Conservation (phyloP, 306 rosid species). For the Pterocarpus macrocarpus region DNA sequence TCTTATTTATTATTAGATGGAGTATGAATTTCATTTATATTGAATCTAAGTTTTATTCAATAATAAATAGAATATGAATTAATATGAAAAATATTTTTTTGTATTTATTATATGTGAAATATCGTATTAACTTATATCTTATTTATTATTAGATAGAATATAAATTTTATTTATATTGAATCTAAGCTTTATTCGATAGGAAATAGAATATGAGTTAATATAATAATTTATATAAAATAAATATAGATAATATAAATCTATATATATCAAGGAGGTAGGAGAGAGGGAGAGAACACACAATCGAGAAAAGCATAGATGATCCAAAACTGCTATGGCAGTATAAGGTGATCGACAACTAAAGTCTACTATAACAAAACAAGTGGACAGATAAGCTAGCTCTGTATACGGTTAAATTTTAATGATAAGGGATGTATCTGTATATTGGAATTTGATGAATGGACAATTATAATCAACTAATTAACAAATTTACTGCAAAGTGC, state of each 20-base stretch:
- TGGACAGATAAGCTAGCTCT: constrained; percentile 25
- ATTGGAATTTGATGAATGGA: constrained; percentile 43
- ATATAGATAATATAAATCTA: not conserved
- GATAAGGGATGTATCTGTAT: constrained; percentile 27
- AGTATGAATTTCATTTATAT: no score
- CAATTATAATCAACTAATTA: not conserved
- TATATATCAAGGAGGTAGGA: not conserved
- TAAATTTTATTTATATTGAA: no score
- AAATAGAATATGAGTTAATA: not conserved
- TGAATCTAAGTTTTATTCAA: no score
- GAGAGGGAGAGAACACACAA: constrained; percentile 32
- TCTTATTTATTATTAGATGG: no score
- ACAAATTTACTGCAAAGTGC: not conserved
- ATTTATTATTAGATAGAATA: no score
- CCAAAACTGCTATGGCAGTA: constrained; percentile 56
- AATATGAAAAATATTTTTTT: no score
- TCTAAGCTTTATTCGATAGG: no score
- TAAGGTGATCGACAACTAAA: constrained; percentile 41
- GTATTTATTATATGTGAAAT: no score
- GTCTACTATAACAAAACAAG: constrained; percentile 28
- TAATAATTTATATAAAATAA: not conserved
- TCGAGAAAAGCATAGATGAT: constrained; percentile 41
- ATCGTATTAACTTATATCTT: no score
- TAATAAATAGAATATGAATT: no score
- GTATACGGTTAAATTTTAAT: constrained; percentile 35